Conservation (phyloP, 176 grass and related monocot genomes). For the Dactylis glomerata region DNA sequence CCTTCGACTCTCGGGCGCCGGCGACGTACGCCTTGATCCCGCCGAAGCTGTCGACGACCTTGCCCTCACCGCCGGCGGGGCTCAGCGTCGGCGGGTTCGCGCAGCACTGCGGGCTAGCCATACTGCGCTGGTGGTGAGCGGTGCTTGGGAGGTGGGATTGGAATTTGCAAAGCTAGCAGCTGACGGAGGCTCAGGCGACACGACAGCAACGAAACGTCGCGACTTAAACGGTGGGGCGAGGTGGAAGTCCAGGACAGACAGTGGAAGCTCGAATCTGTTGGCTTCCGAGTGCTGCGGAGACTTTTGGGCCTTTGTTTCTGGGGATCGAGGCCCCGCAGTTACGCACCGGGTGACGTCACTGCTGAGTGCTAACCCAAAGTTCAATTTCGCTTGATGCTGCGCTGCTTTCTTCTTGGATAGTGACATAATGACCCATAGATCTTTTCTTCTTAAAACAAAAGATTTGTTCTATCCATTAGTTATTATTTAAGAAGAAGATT, state of each 20-base stretch:
- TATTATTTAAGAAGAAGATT: no score
- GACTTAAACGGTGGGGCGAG: background rate
- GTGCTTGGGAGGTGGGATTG: background rate
- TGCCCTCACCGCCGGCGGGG: conserved; percentile 48
- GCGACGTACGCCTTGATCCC: conserved; percentile 62
- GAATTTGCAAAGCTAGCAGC: background rate
- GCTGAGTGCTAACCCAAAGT: background rate
- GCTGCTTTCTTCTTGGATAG: background rate
- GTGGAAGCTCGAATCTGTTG: background rate
- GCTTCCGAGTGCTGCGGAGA: background rate
- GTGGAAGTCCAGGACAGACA: background rate
- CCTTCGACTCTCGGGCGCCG: conserved; percentile 39
- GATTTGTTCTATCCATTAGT: no score
- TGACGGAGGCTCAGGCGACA: background rate
- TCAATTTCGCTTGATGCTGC: background rate
- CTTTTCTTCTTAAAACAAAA: no score
- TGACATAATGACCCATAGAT: background rate
- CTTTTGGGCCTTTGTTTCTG: background rate
- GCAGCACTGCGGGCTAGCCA: conserved; percentile 80
- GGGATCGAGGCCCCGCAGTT: background rate
- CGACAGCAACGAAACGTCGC: background rate
- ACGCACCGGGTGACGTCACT: background rate
- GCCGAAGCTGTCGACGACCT: conserved; percentile 69
- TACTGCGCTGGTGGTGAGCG: background rate
- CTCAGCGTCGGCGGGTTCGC: conserved; percentile 49